Evolutionary conservation across 192 early-diverging fungal genomes (phyloP).

Genomic region (Phycomyces nitens): DNA sequence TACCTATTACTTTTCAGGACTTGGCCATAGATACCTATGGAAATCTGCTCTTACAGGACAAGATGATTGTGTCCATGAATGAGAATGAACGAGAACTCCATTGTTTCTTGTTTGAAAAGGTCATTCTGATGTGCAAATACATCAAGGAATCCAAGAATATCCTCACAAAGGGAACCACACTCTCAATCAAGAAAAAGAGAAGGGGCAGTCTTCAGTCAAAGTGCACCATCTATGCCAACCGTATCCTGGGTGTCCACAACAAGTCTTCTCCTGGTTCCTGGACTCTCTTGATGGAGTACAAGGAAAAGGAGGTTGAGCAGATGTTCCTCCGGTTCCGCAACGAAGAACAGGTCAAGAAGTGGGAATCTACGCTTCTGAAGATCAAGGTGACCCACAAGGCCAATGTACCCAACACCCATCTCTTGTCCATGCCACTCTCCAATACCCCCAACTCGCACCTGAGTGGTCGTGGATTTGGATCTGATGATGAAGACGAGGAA

Average conservation of each 20-base stretch:
- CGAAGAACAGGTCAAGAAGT: conserved; percentile 88
- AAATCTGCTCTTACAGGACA: conserved; percentile 75
- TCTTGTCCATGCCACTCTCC: conserved; percentile 27
- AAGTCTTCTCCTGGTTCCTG: conserved; percentile 28
- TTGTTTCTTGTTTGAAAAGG: conserved; percentile 90
- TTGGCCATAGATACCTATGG: conserved; percentile 76
- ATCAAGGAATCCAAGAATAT: conserved; percentile 40
- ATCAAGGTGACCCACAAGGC: conserved; percentile 35
- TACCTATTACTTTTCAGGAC: too few relatives aligned
- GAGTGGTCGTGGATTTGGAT: conserved; percentile 5
- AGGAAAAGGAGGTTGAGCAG: conserved; percentile 73
- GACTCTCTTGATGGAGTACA: conserved; percentile 82
- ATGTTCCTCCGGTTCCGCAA: conserved; percentile 89
- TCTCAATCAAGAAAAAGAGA: conserved; percentile 40
- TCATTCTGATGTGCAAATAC: conserved; percentile 92
- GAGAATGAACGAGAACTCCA: conserved; percentile 74
- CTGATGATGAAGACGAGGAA: conserved; percentile 29
- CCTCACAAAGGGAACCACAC: conserved; percentile 31
- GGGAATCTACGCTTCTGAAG: conserved; percentile 77
- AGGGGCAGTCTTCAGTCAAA: conserved; percentile 66
- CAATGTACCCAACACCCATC: conserved; percentile 40
- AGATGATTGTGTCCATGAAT: conserved; percentile 76
- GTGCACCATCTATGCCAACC: conserved; percentile 83
- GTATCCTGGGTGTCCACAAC: conserved; percentile 52
- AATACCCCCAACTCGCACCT: conserved; percentile 13